These are phyloP conservation scores for Acer negundo DNA, from an alignment of 345 rosid species.

Conservation along the genomic window DNA sequence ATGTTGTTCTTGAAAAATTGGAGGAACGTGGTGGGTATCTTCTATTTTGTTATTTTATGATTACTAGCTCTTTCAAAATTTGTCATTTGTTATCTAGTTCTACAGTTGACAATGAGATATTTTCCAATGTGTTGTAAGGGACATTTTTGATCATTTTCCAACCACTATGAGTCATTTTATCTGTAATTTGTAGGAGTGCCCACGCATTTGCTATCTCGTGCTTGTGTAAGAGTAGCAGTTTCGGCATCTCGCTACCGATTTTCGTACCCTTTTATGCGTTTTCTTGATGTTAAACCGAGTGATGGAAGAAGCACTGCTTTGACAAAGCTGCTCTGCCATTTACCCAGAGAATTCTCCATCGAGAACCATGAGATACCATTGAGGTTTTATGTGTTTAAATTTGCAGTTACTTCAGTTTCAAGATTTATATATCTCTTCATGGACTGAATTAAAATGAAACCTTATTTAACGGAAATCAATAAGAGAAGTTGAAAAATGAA, in stretches of 20 bases:
- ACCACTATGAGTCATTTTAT: not conserved
- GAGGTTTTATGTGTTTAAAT: conserved; percentile 46
- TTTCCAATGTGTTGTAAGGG: not conserved
- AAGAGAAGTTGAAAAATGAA: not conserved
- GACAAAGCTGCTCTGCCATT: conserved; percentile 45
- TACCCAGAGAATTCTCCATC: conserved; percentile 44
- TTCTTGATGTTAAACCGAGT: conserved; percentile 26
- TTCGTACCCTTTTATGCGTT: conserved; percentile 15
- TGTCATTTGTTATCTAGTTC: not conserved
- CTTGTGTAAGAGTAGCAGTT: conserved; percentile 52
- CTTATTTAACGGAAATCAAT: not conserved
- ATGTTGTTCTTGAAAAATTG: conserved; percentile 40
- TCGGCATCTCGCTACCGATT: conserved; percentile 42
- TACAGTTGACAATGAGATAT: not conserved
- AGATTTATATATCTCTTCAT: not conserved
- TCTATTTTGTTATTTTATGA: not conserved
- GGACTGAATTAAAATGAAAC: not conserved
- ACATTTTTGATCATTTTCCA: not conserved
- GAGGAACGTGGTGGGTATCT: conserved; percentile 44
- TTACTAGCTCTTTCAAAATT: not conserved
- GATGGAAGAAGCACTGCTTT: conserved; percentile 33
- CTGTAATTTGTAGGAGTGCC: conserved; percentile 39
- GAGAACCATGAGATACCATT: conserved; percentile 44
- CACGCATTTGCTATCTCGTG: conserved; percentile 39
- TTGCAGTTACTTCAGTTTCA: conserved; percentile 1